Evolutionary conservation across 2,329 filamentous ascomycete species (phyloP).

Genomic region (Zymoseptoria tritici): DNA sequence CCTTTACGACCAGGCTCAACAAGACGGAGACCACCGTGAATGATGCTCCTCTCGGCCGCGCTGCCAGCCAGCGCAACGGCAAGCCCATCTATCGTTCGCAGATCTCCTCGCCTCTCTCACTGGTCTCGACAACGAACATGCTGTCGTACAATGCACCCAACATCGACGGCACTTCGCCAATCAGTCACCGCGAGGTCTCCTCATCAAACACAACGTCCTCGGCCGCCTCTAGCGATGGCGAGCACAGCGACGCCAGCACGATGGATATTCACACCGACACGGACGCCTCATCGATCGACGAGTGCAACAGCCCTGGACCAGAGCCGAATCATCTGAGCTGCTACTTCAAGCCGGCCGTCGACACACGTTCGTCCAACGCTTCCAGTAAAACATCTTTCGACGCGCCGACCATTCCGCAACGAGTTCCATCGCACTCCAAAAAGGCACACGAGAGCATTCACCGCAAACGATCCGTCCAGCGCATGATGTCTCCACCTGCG

Average conservation of each 20-base stretch:
- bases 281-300: slow-evolving; percentile 51
- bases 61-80: slow-evolving; percentile 41
- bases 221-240: slow-evolving; percentile 53
- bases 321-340: slow-evolving; percentile 50
- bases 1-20: slow-evolving; percentile 67
- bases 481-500: slow-evolving; percentile 34
- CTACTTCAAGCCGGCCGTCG: slow-evolving; percentile 49
- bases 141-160: slow-evolving; percentile 91
- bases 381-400: slow-evolving; percentile 40
- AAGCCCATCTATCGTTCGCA: slow-evolving; percentile 53
- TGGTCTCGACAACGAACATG: slow-evolving; percentile 93
- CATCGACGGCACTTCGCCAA: slow-evolving; percentile 40
- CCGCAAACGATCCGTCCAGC: slow-evolving; percentile 55
- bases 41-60: slow-evolving; percentile 29
- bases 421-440: slow-evolving; percentile 83
- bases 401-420: slow-evolving; percentile 64
- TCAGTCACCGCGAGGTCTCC: slow-evolving; percentile 20
- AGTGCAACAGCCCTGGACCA: slow-evolving; percentile 37
- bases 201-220: slow-evolving; percentile 29
- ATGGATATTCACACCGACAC: slow-evolving; percentile 53
- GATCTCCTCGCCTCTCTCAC: slow-evolving; percentile 80
- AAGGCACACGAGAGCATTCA: slow-evolving; percentile 70
- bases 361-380: slow-evolving; percentile 52
- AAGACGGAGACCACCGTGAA: slow-evolving; percentile 36
- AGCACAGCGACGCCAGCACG: slow-evolving; percentile 62